Evolutionary conservation across 768 basidiomycete genomes (phyloP).

Genomic region (Tricholoma furcatifolium): DNA sequence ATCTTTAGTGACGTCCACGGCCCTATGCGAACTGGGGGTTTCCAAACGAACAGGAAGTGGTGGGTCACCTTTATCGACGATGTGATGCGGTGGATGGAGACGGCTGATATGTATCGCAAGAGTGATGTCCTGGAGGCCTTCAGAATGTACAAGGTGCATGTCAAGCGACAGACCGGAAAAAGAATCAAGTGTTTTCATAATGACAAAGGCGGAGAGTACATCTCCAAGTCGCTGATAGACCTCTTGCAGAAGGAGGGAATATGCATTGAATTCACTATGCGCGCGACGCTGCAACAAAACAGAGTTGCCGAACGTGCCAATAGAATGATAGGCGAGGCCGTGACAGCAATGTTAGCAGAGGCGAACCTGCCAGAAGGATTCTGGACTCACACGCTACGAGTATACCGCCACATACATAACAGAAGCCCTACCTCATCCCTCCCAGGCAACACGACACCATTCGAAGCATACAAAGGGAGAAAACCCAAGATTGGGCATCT

Average conservation of each 20-base stretch:
- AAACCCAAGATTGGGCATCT: too few relatives aligned
- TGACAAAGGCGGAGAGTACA: too few relatives aligned
- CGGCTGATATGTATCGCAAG: conserved; percentile 11
- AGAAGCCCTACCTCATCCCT: too few relatives aligned
- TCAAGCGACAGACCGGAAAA: too few relatives aligned
- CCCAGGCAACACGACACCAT: too few relatives aligned
- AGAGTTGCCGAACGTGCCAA: neutral
- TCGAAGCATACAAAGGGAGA: too few relatives aligned
- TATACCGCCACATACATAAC: too few relatives aligned
- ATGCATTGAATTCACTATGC: too few relatives aligned
- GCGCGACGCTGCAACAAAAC: too few relatives aligned
- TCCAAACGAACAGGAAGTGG: neutral
- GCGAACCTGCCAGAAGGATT: neutral
- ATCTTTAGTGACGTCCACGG: too few relatives aligned
- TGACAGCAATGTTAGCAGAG: neutral
- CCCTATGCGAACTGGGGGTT: neutral
- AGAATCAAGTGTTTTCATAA: conserved; percentile 23
- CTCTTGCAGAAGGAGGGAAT: conserved; percentile 19
- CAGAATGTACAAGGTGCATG: too few relatives aligned
- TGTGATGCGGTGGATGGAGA: neutral
- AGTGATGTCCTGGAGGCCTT: too few relatives aligned
- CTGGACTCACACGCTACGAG: neutral
- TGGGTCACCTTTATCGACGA: neutral
- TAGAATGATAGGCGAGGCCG: neutral
- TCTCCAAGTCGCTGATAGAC: conserved; percentile 16